Base-by-base conservation (phyloP, 345 rosid species). In the Fremontodendron californicum region DNA sequence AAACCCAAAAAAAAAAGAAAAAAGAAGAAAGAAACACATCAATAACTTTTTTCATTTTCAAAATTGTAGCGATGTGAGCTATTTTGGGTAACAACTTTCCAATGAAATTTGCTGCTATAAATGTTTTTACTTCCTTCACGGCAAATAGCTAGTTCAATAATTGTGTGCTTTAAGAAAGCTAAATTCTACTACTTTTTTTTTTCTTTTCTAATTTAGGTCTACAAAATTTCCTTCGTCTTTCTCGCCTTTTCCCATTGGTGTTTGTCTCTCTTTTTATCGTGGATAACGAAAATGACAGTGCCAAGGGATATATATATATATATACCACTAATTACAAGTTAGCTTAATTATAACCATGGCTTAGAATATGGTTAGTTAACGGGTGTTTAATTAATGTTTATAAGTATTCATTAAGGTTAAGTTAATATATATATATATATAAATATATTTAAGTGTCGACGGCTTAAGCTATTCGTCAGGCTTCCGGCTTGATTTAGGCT, bases 111-210 rank as follows among this genome's bases (percentile, higher is more conserved):
- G 33, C 7, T 40, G 71, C 35, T 40, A 42, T 23, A 25, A 15
- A 68, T 68, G 73, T 68, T 68, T 68, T 68, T n/a, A 43, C 21
- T 25, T 42, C 5, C 37, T 68, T 68, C 73, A 68, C 73, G 73
- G 73, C 35, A 68, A 23, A 43, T 43, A 43, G n/a, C 52, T 66
- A 21, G 0, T 40, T 66, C 33, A 40, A 66, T 66, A 21, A 64
- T 37, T n/a, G 69, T 64, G 4, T 16, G 43, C 40, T 61, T 31
- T 61, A 61, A 13, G 66, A 64, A 64, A 64, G 4, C 18, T 9
- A 39, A 27, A 60, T 25, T 55, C 29, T 55, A 18, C 31, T 31
- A 29, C 55, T 49, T 54, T 21, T 21, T 49, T 39, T 6, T 55
- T 55, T 21, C 3, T 55, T 55, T 52, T 55, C 4, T 52, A 5